These are phyloP conservation scores for Cyberlindnera sargentensis DNA, from an alignment of 805 yeast genomes.

Conservation along the genomic window DNA sequence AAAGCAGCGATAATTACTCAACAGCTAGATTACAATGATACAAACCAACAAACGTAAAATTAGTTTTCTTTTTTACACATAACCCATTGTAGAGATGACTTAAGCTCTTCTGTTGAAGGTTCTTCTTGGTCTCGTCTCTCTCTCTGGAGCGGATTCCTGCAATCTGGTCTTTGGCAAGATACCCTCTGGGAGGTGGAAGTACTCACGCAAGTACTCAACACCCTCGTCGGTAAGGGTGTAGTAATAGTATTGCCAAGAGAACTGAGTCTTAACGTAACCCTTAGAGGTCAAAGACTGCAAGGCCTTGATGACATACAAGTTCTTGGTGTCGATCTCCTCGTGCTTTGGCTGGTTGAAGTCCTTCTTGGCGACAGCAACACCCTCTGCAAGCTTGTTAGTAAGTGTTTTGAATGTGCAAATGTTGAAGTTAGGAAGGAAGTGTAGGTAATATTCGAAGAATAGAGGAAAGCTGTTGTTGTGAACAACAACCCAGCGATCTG, in stretches of 20 bases:
- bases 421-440: too few species aligned
- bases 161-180: constrained; percentile 97
- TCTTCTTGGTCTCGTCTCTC: constrained; percentile 44
- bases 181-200: constrained; percentile 98
- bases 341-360: constrained; percentile 96
- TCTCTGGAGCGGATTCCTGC: constrained; percentile 85
- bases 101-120: constrained; percentile 30
- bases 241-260: constrained; percentile 99
- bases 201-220: constrained; percentile 95
- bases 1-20: too few species aligned
- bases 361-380: constrained; percentile 99
- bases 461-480: too few species aligned
- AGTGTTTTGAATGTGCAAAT: background rate
- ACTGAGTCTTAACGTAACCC: constrained; percentile 99
- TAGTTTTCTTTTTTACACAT: constrained; percentile 20
- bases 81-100: constrained; percentile 10
- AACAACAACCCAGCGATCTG: too few species aligned
- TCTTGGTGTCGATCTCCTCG: constrained; percentile 96
- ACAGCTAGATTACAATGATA: background rate
- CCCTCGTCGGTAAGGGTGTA: constrained; percentile 99
- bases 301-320: constrained; percentile 97
- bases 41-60: constrained; percentile 9
- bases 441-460: too few species aligned
- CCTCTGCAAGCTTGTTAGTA: constrained; percentile 62
- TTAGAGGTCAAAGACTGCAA: constrained; percentile 97